A percentile compares a stretch with the other conserved stretches of the same genome.
Evolutionary conservation across 2,329 filamentous ascomycete species (phyloP).

Genomic region (Lasiodiplodia theobromae): DNA sequence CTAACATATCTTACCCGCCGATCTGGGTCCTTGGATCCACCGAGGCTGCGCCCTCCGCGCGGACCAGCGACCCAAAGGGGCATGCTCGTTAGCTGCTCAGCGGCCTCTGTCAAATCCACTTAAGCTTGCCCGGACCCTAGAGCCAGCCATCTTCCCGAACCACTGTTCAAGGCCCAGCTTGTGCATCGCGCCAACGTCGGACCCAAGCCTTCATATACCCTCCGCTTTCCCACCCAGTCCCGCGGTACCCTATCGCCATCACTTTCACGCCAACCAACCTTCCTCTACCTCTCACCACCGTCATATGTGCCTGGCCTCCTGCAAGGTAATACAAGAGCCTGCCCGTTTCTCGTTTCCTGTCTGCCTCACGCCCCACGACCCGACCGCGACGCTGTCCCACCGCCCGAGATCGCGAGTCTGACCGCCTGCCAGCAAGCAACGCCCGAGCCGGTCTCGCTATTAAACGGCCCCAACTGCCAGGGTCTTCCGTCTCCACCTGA

Average conservation of each 20-base stretch:
- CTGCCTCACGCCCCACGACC: conserved; percentile 14
- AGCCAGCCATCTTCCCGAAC: conserved; percentile 30
- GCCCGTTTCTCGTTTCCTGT: conserved; percentile 27
- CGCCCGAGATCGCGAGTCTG: conserved; percentile 1
- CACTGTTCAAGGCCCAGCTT: conserved; percentile 23
- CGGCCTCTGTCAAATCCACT: conserved; percentile 27
- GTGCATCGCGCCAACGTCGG: conserved; percentile 27
- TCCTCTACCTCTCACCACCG: neutral
- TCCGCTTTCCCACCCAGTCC: conserved; percentile 25
- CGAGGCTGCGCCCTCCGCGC: conserved; percentile 28
- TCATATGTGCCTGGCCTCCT: conserved; percentile 7
- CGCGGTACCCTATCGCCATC: conserved; percentile 29
- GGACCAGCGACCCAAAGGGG: conserved; percentile 29
- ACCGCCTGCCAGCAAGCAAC: conserved; percentile 9
- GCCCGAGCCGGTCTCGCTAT: conserved; percentile 8
- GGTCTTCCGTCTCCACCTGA: neutral
- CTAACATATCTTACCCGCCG: conserved; percentile 30
- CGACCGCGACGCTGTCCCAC: conserved; percentile 17
- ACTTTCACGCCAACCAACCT: conserved; percentile 23
- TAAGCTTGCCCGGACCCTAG: conserved; percentile 30
- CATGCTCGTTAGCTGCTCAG: conserved; percentile 27
- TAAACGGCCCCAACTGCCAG: conserved; percentile 5
- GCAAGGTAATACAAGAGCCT: conserved; percentile 22
- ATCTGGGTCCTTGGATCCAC: conserved; percentile 30
- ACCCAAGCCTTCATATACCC: conserved; percentile 30